phyloP scores from a whole-genome alignment of 805 yeast genomes.

The Candida bentonensis region DNA sequence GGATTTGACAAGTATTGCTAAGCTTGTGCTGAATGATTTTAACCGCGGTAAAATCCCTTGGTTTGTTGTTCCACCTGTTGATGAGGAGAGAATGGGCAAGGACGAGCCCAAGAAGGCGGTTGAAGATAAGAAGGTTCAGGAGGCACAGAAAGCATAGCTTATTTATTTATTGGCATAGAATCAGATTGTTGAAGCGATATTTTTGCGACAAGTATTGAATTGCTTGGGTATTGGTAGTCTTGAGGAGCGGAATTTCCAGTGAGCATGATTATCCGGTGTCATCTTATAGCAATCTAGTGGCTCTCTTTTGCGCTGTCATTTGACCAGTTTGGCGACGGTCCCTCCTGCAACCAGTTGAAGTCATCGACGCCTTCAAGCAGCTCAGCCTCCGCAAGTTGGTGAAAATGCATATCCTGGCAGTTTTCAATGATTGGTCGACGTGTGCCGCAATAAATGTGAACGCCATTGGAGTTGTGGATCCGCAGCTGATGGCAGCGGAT shows the following conservation, averaged over 20 bases:
- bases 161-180: conserved; percentile 1
- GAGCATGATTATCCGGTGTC: not conserved
- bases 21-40: conserved; percentile 82
- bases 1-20: conserved; percentile 86
- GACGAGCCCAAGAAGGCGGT: conserved; percentile 5
- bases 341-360: conserved; percentile 15
- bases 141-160: conserved; percentile 10
- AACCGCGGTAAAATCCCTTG: conserved; percentile 97
- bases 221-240: not conserved
- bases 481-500: conserved; percentile 17
- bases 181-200: too few relatives aligned
- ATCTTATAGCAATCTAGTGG: too few relatives aligned
- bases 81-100: conserved; percentile 26
- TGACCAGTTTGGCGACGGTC: conserved; percentile 11
- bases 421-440: conserved; percentile 17
- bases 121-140: conserved; percentile 7
- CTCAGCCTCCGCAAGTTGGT: conserved; percentile 5
- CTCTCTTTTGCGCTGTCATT: not conserved
- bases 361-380: conserved; percentile 13
- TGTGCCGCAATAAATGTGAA: conserved; percentile 14
- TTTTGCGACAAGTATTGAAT: not conserved
- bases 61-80: conserved; percentile 88
- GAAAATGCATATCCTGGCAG: conserved; percentile 11
- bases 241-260: not conserved
- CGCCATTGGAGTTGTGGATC: conserved; percentile 12